Percentiles rank a stretch among this genome's conserved stretches.
Conservation (phyloP, 75 land plant genomes). For the Chamaecyparis obtusa region DNA sequence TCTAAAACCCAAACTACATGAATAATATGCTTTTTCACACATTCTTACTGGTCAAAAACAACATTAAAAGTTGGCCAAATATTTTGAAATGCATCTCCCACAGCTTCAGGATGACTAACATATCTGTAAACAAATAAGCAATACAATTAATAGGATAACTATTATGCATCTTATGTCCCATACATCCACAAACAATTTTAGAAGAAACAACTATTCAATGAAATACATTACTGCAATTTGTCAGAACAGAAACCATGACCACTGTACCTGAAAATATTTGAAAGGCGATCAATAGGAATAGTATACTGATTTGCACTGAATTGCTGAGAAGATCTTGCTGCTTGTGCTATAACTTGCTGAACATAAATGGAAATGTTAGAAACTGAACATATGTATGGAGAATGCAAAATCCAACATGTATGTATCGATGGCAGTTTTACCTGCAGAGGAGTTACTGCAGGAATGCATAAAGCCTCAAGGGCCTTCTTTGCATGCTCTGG, state of each 20-base stretch:
- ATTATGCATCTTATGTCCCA: not conserved
- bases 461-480: slow-evolving; percentile 70
- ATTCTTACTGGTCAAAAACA: slow-evolving; percentile 82
- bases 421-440: slow-evolving; percentile 22
- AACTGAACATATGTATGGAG: not conserved
- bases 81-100: slow-evolving; percentile 74
- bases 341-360: slow-evolving; percentile 75
- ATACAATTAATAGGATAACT: not conserved
- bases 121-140: slow-evolving; percentile 37
- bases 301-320: slow-evolving; percentile 69
- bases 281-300: slow-evolving; percentile 82
- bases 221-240: not conserved
- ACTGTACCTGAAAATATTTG: slow-evolving; percentile 82
- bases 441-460: slow-evolving; percentile 74
- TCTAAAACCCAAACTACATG: not conserved
- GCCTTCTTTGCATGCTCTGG: slow-evolving; percentile 71
- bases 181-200: not conserved
- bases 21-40: not conserved
- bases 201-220: not conserved
- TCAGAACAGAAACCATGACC: not conserved
- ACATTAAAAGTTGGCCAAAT: slow-evolving; percentile 87
- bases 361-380: not conserved
- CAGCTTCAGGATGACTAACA: slow-evolving; percentile 88
- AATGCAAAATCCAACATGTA: not conserved
- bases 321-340: slow-evolving; percentile 54